Evolutionary conservation across 2,329 filamentous ascomycete genomes (phyloP).

Genomic region (Penicillium decumbens): DNA sequence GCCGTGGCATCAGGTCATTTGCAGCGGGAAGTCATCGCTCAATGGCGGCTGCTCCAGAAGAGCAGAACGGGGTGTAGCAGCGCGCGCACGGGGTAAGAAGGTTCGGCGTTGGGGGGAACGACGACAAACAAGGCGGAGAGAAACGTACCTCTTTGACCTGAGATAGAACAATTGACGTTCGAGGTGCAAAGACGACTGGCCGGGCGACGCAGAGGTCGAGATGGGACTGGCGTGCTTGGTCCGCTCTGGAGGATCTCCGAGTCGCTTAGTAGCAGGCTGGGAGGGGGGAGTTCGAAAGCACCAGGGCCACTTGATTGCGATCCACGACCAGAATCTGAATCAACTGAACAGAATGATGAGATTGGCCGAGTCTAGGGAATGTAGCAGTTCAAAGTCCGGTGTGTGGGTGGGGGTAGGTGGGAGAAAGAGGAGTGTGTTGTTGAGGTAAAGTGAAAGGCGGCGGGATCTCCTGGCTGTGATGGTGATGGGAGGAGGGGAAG

Average conservation of each 20-base stretch:
- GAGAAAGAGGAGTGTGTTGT: conserved; percentile 18
- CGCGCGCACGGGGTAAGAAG: conserved; percentile 23
- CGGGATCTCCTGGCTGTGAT: conserved; percentile 28
- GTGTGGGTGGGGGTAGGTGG: conserved; percentile 7
- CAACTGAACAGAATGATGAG: neutral
- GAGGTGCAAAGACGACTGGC: conserved; percentile 3
- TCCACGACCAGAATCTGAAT: conserved; percentile 7
- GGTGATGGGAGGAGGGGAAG: conserved; percentile 20
- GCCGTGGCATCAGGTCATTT: neutral
- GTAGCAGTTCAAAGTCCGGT: neutral
- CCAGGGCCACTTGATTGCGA: conserved; percentile 19
- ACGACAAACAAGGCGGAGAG: neutral
- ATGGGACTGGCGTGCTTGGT: conserved; percentile 20
- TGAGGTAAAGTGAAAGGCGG: conserved; percentile 22
- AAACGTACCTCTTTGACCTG: conserved; percentile 16
- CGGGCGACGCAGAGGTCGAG: conserved; percentile 13
- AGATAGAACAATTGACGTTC: conserved; percentile 18
- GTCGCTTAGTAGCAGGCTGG: conserved; percentile 40
- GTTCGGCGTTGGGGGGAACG: conserved; percentile 9
- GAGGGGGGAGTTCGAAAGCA: conserved; percentile 32
- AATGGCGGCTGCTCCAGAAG: conserved; percentile 14
- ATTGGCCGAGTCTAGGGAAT: neutral
- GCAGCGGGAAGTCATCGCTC: neutral
- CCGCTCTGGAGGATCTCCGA: conserved; percentile 35
- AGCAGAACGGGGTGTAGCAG: conserved; percentile 15